Conservation (phyloP, 108 stramenopile genomes). For the Pseudonitzschia multistriata region DNA sequence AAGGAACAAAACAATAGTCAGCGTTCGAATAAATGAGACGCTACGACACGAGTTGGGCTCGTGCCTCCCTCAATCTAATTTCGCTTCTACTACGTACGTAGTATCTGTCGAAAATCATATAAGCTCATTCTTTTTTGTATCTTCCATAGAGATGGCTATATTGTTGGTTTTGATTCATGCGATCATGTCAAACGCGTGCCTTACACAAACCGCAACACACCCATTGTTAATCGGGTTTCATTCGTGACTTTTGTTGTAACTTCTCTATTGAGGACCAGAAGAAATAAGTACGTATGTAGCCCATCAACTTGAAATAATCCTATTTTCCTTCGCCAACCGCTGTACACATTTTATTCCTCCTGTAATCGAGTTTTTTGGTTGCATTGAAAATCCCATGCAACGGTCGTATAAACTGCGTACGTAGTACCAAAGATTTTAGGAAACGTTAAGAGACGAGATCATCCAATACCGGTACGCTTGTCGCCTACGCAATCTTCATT, state of each 20-base stretch:
- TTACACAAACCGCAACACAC: background rate
- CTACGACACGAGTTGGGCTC: background rate
- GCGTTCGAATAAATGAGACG: background rate
- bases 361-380: background rate
- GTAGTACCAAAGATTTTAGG: background rate
- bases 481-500: background rate
- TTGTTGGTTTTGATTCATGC: background rate
- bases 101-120: background rate
- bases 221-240: background rate
- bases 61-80: background rate
- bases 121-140: background rate
- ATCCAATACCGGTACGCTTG: too few relatives aligned
- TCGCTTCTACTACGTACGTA: background rate
- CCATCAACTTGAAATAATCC: background rate
- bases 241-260: background rate
- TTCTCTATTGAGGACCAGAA: background rate
- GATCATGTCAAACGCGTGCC: background rate
- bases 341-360: background rate
- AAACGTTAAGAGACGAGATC: background rate
- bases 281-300: background rate
- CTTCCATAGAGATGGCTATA: background rate
- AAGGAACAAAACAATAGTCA: background rate
- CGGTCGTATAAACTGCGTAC: background rate
- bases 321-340: background rate
- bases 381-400: constrained; percentile 11